A percentile compares a stretch with the other conserved stretches of the same genome.
These are phyloP conservation scores for Ensete ventricosum DNA, from an alignment of 176 grass and related monocot species.

Conservation along the genomic window DNA sequence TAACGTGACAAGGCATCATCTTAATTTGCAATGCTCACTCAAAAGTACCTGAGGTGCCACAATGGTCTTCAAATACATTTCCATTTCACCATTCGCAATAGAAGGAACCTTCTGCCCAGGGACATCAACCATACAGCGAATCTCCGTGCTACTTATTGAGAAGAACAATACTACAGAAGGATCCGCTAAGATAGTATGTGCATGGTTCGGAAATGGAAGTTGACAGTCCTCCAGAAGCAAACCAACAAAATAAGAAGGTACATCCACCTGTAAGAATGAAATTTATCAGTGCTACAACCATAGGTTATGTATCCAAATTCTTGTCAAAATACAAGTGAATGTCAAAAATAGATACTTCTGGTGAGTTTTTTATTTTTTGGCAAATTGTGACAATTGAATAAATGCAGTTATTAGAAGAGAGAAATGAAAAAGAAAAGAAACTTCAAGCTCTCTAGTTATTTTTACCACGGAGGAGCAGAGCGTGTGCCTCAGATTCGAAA, in stretches of 20 bases:
- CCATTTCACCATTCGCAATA: conserved; percentile 84
- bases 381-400: neutral
- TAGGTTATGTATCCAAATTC: conserved; percentile 16
- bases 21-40: no score
- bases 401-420: neutral
- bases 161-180: conserved; percentile 87
- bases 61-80: conserved; percentile 77
- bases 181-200: conserved; percentile 89
- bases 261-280: conserved; percentile 61
- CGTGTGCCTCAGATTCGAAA: no score
- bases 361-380: neutral
- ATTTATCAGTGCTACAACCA: neutral
- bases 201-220: conserved; percentile 72
- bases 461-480: no score
- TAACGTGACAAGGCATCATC: neutral
- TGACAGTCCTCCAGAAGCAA: conserved; percentile 81
- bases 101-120: conserved; percentile 91
- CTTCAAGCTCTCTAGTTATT: no score
- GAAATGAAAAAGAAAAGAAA: neutral
- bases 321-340: conserved; percentile 36
- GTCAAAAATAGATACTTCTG: no score
- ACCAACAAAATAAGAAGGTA: conserved; percentile 89
- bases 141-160: conserved; percentile 84
- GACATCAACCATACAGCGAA: conserved; percentile 87
- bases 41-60: conserved; percentile 79